Conservation (phyloP, 805 yeast genomes). For the Zygosaccharomyces bailii region DNA sequence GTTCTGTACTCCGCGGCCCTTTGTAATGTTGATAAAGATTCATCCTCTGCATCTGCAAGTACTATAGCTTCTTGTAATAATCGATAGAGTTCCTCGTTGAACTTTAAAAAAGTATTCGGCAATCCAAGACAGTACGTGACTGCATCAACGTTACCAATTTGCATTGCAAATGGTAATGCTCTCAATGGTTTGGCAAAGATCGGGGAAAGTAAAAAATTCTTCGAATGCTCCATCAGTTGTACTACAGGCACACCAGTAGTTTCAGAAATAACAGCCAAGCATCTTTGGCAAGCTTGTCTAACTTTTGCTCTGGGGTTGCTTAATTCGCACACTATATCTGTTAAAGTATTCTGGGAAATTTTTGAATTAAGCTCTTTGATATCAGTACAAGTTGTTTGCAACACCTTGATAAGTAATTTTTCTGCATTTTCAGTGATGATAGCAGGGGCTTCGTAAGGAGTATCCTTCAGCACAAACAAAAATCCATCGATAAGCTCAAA, state of each 20-base stretch:
- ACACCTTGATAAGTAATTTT: slow-evolving; percentile 57
- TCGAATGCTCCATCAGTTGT: slow-evolving; percentile 76
- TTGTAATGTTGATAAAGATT: slow-evolving; percentile 83
- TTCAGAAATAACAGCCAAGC: slow-evolving; percentile 64
- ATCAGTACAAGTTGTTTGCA: slow-evolving; percentile 62
- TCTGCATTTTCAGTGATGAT: slow-evolving; percentile 72
- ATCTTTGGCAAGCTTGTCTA: slow-evolving; percentile 73
- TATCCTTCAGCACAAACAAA: slow-evolving; percentile 85
- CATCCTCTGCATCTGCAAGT: slow-evolving; percentile 96
- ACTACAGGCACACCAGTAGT: slow-evolving; percentile 68
- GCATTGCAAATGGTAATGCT: slow-evolving; percentile 98
- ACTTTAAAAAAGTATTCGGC: slow-evolving; percentile 75
- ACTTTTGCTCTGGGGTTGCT: slow-evolving; percentile 85
- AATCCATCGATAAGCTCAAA: slow-evolving; percentile 82
- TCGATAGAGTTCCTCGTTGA: slow-evolving; percentile 84
- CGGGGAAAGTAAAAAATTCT: slow-evolving; percentile 79
- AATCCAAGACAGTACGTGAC: slow-evolving; percentile 85
- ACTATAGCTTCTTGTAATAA: slow-evolving; percentile 87
- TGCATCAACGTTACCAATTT: slow-evolving; percentile 96
- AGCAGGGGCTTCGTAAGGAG: slow-evolving; percentile 82
- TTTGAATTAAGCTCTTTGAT: slow-evolving; percentile 57
- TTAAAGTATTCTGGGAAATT: slow-evolving; percentile 74
- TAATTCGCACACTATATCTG: slow-evolving; percentile 88
- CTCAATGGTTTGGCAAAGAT: slow-evolving; percentile 95
- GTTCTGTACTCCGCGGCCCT: slow-evolving; percentile 83